A percentile compares a stretch with the other conserved stretches of the same genome.
These are phyloP conservation scores for Didymella pomorum DNA, from an alignment of 2,329 filamentous ascomycete genomes.

Conservation along the genomic window DNA sequence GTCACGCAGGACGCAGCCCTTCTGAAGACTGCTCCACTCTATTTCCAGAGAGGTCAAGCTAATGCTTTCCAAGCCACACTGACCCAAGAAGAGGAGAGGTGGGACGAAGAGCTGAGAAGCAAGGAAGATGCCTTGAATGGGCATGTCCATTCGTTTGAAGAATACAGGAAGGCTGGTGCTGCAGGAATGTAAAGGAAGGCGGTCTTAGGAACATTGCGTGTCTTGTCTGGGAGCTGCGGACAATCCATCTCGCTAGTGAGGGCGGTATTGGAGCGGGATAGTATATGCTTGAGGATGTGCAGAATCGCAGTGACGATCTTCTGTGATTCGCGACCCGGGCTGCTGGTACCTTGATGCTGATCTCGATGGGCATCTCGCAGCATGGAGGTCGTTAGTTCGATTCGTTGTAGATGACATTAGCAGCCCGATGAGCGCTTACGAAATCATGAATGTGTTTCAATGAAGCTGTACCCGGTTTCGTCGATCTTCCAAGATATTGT, in stretches of 20 bases:
- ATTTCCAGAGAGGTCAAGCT: slow-evolving; percentile 54
- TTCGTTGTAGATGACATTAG: slow-evolving; percentile 14
- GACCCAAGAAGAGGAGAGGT: slow-evolving; percentile 56
- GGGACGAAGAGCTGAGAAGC: slow-evolving; percentile 52
- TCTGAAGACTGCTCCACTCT: slow-evolving; percentile 52
- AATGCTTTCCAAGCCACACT: slow-evolving; percentile 52
- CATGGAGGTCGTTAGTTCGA: slow-evolving; percentile 5
- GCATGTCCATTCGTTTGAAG: slow-evolving; percentile 53
- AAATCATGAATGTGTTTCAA: slow-evolving; percentile 3
- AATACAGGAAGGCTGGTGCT: slow-evolving; percentile 55
- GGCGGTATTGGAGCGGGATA: not conserved
- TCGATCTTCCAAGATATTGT: not conserved
- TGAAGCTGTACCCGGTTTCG: not conserved
- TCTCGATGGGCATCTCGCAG: not conserved
- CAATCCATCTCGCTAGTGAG: not conserved
- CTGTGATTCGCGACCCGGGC: not conserved
- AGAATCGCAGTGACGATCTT: not conserved
- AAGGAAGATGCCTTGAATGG: slow-evolving; percentile 36
- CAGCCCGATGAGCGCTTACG: slow-evolving; percentile 3
- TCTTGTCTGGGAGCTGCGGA: not conserved
- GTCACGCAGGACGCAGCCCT: slow-evolving; percentile 57
- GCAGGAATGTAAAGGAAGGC: slow-evolving; percentile 32
- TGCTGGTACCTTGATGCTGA: slow-evolving; percentile 5
- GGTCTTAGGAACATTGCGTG: not conserved
- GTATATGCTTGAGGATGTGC: not conserved